Evolutionary conservation across 805 yeast species (phyloP).

Genomic region (Cyberlindnera suaveolens): DNA sequence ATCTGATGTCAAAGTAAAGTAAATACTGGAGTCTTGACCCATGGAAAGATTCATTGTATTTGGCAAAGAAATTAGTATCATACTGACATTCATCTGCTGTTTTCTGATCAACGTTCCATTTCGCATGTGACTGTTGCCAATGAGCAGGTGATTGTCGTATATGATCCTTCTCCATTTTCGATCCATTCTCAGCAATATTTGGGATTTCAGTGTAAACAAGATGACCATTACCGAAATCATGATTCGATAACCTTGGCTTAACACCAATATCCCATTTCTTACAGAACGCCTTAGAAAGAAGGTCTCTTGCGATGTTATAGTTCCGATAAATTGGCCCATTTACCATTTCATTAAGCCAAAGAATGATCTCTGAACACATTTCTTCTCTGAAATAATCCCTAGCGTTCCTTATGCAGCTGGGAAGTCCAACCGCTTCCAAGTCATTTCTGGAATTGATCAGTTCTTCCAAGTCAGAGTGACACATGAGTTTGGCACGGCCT

Average conservation of each 20-base stretch:
- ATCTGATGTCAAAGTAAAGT: conserved; percentile 58
- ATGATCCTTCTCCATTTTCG: conserved; percentile 6
- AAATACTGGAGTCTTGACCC: conserved; percentile 38
- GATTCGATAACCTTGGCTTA: background rate
- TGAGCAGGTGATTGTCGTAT: conserved; percentile 9
- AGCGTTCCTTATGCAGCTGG: conserved; percentile 57
- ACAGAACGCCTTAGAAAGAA: conserved; percentile 53
- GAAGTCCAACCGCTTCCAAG: conserved; percentile 57
- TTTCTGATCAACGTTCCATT: conserved; percentile 42
- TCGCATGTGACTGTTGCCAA: conserved; percentile 35
- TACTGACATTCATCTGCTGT: conserved; percentile 44
- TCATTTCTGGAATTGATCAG: conserved; percentile 49
- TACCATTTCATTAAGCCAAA: conserved; percentile 59
- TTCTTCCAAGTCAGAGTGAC: conserved; percentile 44
- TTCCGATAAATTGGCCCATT: conserved; percentile 47
- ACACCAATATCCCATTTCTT: conserved; percentile 58
- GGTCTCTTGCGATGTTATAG: conserved; percentile 39
- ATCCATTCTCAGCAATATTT: background rate
- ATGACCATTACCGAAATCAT: background rate
- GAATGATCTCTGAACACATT: conserved; percentile 64
- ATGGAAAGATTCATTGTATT: conserved; percentile 14
- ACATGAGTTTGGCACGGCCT: conserved; percentile 67
- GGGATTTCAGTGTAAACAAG: background rate
- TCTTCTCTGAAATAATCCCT: conserved; percentile 76
- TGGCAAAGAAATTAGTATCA: conserved; percentile 12